Conservation (phyloP, 2,329 filamentous ascomycete genomes). For the Cryphonectria naterciae region DNA sequence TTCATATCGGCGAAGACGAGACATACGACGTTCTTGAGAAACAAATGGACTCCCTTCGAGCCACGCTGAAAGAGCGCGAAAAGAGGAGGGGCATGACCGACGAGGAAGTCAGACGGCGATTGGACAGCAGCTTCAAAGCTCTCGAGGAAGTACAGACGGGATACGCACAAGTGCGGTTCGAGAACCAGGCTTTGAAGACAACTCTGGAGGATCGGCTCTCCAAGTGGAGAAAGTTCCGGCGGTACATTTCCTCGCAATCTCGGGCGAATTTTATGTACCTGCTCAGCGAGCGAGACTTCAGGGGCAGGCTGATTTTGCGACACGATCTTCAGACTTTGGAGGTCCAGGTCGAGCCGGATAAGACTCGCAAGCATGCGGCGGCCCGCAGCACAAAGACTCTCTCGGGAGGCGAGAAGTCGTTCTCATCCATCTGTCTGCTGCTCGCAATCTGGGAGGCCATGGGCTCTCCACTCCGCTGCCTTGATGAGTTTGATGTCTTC, state of each 20-base stretch:
- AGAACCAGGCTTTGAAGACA: slow-evolving; percentile 51
- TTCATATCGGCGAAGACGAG: slow-evolving; percentile 67
- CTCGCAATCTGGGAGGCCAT: slow-evolving; percentile 97
- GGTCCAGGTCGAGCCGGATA: slow-evolving; percentile 73
- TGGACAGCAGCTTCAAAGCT: slow-evolving; percentile 43
- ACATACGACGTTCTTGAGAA: slow-evolving; percentile 60
- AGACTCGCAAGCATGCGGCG: slow-evolving; percentile 68
- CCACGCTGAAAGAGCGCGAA: slow-evolving; percentile 60
- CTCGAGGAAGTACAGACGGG: slow-evolving; percentile 49
- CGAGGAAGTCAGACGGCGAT: slow-evolving; percentile 62
- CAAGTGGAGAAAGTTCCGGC: slow-evolving; percentile 82
- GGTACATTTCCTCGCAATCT: slow-evolving; percentile 82
- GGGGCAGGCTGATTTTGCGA: slow-evolving; percentile 78
- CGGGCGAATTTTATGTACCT: slow-evolving; percentile 87
- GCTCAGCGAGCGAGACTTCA: slow-evolving; percentile 85
- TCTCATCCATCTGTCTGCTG: slow-evolving; percentile 92
- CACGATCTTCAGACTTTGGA: slow-evolving; percentile 76
- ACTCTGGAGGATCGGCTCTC: slow-evolving; percentile 71
- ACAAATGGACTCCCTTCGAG: slow-evolving; percentile 56
- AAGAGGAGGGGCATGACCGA: slow-evolving; percentile 65
- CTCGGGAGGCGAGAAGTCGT: slow-evolving; percentile 96
- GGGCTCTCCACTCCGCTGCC: slow-evolving; percentile 89
- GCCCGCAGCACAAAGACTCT: slow-evolving; percentile 89
- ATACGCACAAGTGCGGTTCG: slow-evolving; percentile 48
- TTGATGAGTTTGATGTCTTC: slow-evolving; percentile 99